Evolutionary conservation across 2,329 filamentous ascomycete species (phyloP), one percentile per base, ranked within the genome.

Genomic region (Lachnellula subtilissima): DNA sequence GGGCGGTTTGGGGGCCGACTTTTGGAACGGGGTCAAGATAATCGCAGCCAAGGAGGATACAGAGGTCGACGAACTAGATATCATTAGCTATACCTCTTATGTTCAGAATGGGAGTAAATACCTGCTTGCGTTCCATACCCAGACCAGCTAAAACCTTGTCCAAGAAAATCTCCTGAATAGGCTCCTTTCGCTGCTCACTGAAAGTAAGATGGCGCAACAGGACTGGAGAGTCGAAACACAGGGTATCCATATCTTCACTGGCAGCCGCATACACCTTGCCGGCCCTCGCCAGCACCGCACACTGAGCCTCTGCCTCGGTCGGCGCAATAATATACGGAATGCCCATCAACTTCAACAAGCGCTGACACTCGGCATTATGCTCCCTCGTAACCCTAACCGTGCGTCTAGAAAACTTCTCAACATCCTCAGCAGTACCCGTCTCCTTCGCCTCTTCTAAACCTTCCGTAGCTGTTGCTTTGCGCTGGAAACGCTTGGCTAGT

Each of bases 181-280:
- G 94, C 71, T 97, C 92, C 74, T 99, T 99, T 61, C 93, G 83
- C 76, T 96, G 91, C 77, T 99, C 94, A 70, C 91, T 95, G 72
- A 97, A 97, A 2, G 94, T 99, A 61, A 99, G 81, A 74, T 99
- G 92, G 50, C 94, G 83, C 61, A 99, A 76, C 48, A 99, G 76
- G 57, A 99, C 92, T 0, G 94, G 94, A 51, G 92, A 82, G 67
- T 97, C 86, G 73, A 99, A 99, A 68, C 93, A 97, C 54, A 99
- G 77, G 0, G 94, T 99, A 70, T 99, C 94, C 94, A 99, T 99
- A 74, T 99, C 94, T 75, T 99, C 94, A 62, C 89, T 96, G 2
- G 94, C 94, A 19, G 94, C 94, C 3, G 92, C 94, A 71, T 95
- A 99, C 51, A 99, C 94, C 75, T 97, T 97, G 39, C 91, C 93